phyloP scores from a whole-genome alignment of 2,329 filamentous ascomycete species.

The Trichoderma arundinaceum region DNA sequence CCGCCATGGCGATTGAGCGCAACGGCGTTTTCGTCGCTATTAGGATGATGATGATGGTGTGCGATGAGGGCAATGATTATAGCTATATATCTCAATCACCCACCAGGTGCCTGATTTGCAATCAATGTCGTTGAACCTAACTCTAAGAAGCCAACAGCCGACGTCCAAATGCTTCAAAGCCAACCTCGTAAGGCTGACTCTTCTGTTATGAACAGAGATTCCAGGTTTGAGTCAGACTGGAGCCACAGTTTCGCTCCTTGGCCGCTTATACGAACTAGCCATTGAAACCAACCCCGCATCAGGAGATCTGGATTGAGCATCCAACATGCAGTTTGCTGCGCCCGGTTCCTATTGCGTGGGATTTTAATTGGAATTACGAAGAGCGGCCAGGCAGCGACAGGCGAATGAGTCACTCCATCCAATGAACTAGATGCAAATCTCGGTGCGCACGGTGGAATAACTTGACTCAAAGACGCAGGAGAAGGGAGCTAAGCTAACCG shows the following conservation, averaged over 20 bases:
- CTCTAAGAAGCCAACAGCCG: background rate
- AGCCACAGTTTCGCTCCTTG: background rate
- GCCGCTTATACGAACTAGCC: slow-evolving; percentile 4
- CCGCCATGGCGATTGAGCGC: background rate
- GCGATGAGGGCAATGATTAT: no score
- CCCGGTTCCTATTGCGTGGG: background rate
- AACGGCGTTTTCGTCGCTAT: background rate
- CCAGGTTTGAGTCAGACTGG: slow-evolving; percentile 12
- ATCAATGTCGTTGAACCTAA: background rate
- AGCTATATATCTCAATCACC: background rate
- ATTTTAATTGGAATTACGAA: background rate
- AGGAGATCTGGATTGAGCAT: background rate
- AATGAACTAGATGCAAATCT: background rate
- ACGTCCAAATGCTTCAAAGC: background rate
- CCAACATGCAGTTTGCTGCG: background rate
- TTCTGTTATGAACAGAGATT: background rate
- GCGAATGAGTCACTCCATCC: background rate
- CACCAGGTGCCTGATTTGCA: background rate
- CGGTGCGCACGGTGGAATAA: no score
- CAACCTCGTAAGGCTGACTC: slow-evolving; percentile 11
- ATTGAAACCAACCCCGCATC: slow-evolving; percentile 2
- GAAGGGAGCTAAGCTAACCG: no score
- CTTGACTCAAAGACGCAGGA: no score
- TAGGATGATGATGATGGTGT: background rate
- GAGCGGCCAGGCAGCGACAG: background rate